Evolutionary conservation across 208 protist genomes (phyloP), one percentile per base, ranked within the genome.

Genomic region (Trypanosoma theileri): DNA sequence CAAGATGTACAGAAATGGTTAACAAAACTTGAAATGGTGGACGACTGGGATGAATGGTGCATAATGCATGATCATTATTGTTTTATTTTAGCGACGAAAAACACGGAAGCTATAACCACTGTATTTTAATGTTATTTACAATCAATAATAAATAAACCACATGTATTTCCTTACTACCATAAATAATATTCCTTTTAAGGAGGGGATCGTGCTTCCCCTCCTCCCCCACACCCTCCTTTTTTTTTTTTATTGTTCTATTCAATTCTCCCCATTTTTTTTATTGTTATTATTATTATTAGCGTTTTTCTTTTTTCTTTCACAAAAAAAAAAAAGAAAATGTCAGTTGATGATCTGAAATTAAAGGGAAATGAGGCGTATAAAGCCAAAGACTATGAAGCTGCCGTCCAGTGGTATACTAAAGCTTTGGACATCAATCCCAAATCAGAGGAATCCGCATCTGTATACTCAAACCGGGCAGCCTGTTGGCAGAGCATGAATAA

Each of bases 291-390:
- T 54, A 1, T 58, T 64, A 14, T 14, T 28, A 16, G 26, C 16
- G 10, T 59, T 58, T 31, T 64, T 12, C 24, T 12, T 68, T 40
- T 59, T 22, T 19, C 50, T 16, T 62, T 45, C 28, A 35, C 28
- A 35, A 35, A 35, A 35, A 35, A 35, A 35, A 35, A n/a, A 45
- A 63, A 40, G 14, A 66, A 10, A 61, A 96, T 95, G 88, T 76
- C 63, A 52, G 19, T 70, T 1, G 89, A 95, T 26, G 89, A 93
- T 3, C 84, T 90, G 51, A 96, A 94, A 65, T 22, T 75, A 24
- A 96, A 97, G 79, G 94, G 94, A 22, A 97, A 96, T 79, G 89
- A 90, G 16, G 84, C 85, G 31, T 96, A 96, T 80, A 96, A 95
- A 80, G 80, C 76, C 31, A 90, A 92, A 77, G 82, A 88, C 41